Percentiles rank a stretch among this genome's conserved stretches.
Conservation (phyloP, 176 grass and related monocot species). For the Cenchrus fungigraminus region DNA sequence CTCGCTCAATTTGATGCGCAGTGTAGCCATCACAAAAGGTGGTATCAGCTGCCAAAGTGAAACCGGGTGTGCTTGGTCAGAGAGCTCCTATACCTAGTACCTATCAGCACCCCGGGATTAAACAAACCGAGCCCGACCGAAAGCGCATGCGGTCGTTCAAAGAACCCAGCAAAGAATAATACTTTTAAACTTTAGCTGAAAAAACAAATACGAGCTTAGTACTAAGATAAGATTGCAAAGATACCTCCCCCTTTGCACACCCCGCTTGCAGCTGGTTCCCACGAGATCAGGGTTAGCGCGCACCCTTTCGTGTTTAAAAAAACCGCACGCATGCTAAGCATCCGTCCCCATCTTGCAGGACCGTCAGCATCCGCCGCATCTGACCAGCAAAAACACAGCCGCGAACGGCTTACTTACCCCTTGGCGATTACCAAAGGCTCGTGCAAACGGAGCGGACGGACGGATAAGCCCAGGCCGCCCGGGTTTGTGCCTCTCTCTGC, state of each 20-base stretch:
- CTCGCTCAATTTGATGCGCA: no score
- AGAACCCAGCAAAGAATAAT: not conserved
- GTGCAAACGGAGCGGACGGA: not conserved
- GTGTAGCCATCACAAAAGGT: no score
- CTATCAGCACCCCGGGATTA: not conserved
- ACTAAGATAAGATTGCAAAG: not conserved
- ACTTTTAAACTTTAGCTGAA: not conserved
- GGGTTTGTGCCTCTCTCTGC: not conserved
- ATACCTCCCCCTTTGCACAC: not conserved
- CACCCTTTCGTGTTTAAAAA: not conserved
- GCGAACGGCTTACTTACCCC: not conserved
- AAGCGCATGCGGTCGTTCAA: not conserved
- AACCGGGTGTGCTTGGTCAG: no score
- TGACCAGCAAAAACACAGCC: not conserved
- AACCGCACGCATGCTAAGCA: not conserved
- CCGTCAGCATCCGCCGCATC: not conserved
- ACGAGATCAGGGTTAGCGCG: not conserved
- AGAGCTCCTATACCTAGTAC: not conserved
- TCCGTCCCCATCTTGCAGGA: not conserved
- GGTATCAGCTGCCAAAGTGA: no score
- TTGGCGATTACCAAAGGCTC: not conserved
- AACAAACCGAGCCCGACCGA: not conserved
- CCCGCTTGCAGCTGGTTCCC: slow-evolving; percentile 9
- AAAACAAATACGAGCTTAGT: not conserved
- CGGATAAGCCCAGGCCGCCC: not conserved